phyloP scores from a whole-genome alignment of 352 stramenopile genomes.

The Phytophthora melonis region DNA sequence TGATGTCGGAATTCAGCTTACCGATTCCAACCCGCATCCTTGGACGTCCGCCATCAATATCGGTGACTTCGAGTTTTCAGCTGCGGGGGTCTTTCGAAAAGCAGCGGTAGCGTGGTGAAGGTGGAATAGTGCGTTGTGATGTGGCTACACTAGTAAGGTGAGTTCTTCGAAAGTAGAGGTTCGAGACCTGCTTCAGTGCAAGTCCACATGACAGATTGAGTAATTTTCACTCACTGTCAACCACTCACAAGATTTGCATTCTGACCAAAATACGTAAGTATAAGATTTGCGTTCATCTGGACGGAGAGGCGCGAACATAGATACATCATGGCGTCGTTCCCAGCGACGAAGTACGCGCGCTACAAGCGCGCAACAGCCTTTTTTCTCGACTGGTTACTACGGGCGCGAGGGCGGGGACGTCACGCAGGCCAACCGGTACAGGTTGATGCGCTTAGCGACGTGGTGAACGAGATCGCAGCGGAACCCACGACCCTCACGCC shows the following conservation, averaged over 20 bases:
- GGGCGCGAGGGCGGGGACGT: no score
- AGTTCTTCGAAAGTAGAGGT: no score
- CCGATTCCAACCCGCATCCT: constrained; percentile 6
- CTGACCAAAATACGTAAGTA: no score
- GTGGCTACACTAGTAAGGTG: no score
- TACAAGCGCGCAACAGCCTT: background rate
- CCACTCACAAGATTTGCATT: no score
- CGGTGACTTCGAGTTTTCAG: constrained; percentile 19
- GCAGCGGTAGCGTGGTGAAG: constrained; percentile 7
- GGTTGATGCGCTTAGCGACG: background rate
- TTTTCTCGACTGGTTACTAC: background rate
- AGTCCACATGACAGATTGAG: no score
- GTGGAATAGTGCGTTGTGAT: no score
- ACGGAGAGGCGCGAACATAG: background rate
- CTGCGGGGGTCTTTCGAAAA: constrained; percentile 5
- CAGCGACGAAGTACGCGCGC: background rate
- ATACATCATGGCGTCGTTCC: background rate
- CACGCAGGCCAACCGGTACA: background rate
- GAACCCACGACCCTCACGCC: background rate
- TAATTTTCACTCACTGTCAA: no score
- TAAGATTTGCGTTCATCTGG: background rate
- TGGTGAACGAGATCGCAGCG: background rate
- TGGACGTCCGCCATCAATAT: background rate
- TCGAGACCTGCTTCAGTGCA: no score
- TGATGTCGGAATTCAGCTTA: constrained; percentile 3